A percentile compares a stretch with the other conserved stretches of the same genome.
Conservation (phyloP, 2,329 filamentous ascomycete species). For the Aspergillus novoparasiticus region DNA sequence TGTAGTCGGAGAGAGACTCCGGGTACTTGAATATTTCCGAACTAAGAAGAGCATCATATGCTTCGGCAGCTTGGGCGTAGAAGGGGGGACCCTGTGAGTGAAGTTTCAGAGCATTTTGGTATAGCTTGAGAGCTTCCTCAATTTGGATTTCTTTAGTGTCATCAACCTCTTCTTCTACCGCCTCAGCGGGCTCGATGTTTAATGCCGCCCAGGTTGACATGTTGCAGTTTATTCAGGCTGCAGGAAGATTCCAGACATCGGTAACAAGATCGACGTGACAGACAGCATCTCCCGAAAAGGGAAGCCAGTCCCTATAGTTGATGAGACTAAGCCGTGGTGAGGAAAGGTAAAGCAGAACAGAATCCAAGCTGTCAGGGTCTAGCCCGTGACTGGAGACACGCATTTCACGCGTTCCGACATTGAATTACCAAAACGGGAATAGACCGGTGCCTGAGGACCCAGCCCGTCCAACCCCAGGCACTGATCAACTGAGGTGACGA, state of each 20-base stretch:
- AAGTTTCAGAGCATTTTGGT: slow-evolving; percentile 85
- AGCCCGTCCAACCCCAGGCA: slow-evolving; percentile 8
- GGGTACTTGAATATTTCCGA: slow-evolving; percentile 94
- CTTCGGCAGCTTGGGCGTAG: slow-evolving; percentile 74
- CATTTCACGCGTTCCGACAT: slow-evolving; percentile 24
- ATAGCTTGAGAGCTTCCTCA: slow-evolving; percentile 93
- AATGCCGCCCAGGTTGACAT: slow-evolving; percentile 76
- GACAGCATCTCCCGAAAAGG: slow-evolving; percentile 25
- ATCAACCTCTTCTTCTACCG: slow-evolving; percentile 86
- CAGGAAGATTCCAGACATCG: slow-evolving; percentile 18
- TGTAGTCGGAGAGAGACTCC: slow-evolving; percentile 82
- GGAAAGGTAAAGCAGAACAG: slow-evolving; percentile 6
- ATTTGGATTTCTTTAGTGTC: slow-evolving; percentile 96
- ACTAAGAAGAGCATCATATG: slow-evolving; percentile 81
- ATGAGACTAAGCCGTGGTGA: slow-evolving; percentile 1
- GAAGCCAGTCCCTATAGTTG: slow-evolving; percentile 1
- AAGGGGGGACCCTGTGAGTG: slow-evolving; percentile 82
- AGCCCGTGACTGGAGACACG: slow-evolving; percentile 17
- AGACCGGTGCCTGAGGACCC: slow-evolving; percentile 22
- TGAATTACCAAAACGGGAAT: slow-evolving; percentile 20
- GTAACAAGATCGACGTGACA: slow-evolving; percentile 4
- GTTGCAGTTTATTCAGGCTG: slow-evolving; percentile 21
- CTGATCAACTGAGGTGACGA: slow-evolving; percentile 19
- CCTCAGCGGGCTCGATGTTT: slow-evolving; percentile 92
- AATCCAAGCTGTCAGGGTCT: slow-evolving; percentile 6